phyloP scores from a whole-genome alignment of 2,329 filamentous ascomycete species.

The Xylariaceae sp. region DNA sequence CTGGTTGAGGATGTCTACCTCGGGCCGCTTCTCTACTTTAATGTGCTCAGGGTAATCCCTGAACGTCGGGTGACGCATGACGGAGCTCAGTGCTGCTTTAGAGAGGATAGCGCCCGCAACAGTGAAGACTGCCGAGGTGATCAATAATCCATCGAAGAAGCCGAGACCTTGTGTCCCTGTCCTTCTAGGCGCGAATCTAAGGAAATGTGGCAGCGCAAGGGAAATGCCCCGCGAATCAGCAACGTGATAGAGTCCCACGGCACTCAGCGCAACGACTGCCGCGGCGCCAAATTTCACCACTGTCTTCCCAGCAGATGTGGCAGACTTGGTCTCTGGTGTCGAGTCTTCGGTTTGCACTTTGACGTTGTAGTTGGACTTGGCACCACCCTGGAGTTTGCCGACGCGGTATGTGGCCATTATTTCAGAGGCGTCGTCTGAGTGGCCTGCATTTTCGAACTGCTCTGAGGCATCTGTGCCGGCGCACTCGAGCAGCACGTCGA shows the following conservation, averaged over 20 bases:
- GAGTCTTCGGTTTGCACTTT: conserved; percentile 8
- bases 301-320: conserved; percentile 4
- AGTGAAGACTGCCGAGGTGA: conserved; percentile 33
- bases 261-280: conserved; percentile 5
- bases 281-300: conserved; percentile 6
- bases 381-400: conserved; percentile 35
- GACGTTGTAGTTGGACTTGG: not conserved
- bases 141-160: conserved; percentile 36
- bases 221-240: conserved; percentile 6
- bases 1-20: conserved; percentile 36
- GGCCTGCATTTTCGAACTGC: conserved; percentile 77
- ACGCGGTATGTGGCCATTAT: conserved; percentile 37
- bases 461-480: conserved; percentile 73
- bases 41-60: conserved; percentile 36
- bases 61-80: conserved; percentile 32
- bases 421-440: conserved; percentile 58
- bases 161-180: conserved; percentile 26
- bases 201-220: not conserved
- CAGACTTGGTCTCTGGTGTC: not conserved
- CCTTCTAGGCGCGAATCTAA: not conserved
- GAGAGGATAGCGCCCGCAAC: conserved; percentile 31
- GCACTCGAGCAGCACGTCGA: conserved; percentile 71
- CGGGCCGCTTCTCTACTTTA: conserved; percentile 36
- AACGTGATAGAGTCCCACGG: conserved; percentile 11
- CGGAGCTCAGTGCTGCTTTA: conserved; percentile 30